phyloP scores from a whole-genome alignment of 1,139 yeast species.

The Candida frijolesensis region DNA sequence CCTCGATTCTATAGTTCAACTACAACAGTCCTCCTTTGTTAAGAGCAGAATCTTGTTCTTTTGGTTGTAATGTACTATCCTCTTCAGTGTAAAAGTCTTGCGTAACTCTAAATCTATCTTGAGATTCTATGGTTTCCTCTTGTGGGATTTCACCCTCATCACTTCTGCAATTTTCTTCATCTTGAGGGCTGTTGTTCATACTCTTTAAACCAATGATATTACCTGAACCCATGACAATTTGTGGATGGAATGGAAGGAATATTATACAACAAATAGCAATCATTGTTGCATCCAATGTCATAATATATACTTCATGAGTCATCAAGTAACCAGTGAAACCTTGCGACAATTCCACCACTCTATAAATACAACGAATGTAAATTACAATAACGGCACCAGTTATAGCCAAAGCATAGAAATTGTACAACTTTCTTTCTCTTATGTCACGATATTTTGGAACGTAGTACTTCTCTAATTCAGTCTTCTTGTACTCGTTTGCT shows the following conservation, averaged over 20 bases:
- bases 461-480: constrained; percentile 29
- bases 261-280: constrained; percentile 45
- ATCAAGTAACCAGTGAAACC: constrained; percentile 78
- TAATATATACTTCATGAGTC: constrained; percentile 66
- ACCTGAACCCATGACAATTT: constrained; percentile 46
- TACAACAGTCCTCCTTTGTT: background rate
- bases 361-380: constrained; percentile 71
- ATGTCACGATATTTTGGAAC: constrained; percentile 41
- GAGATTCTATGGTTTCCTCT: background rate
- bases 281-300: constrained; percentile 79
- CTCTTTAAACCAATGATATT: constrained; percentile 15
- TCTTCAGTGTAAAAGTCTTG: background rate
- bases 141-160: background rate
- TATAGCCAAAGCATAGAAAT: constrained; percentile 50
- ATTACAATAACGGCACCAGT: constrained; percentile 53
- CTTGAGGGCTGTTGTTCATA: constrained; percentile 13
- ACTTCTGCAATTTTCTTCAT: background rate
- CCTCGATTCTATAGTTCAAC: background rate
- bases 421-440: constrained; percentile 41
- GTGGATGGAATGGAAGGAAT: constrained; percentile 63
- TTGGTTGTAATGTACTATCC: background rate
- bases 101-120: background rate
- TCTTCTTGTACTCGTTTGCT: constrained; percentile 21
- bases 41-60: no score
- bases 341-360: constrained; percentile 73